Evolutionary conservation across 202 grass and related monocot genomes (phyloP).

Genomic region (Digitaria exilis): DNA sequence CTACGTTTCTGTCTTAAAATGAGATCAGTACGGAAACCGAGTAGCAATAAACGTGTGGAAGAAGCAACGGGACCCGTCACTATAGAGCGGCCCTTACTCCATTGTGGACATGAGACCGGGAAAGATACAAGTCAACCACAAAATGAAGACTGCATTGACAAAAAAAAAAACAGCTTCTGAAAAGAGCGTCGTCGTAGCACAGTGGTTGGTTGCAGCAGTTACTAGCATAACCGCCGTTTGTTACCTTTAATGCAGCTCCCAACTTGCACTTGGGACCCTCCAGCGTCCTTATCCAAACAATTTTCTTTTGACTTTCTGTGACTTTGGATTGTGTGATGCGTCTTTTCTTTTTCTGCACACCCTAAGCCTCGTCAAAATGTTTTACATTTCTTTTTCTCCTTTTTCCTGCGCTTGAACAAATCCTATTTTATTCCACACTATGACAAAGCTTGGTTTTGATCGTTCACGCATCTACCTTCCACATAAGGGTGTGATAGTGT

Average conservation of each 20-base stretch:
- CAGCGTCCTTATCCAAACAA: neutral
- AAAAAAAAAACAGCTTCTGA: neutral
- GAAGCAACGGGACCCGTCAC: neutral
- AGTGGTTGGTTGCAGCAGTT: neutral
- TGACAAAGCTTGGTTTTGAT: neutral
- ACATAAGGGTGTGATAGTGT: neutral
- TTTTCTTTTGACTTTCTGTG: neutral
- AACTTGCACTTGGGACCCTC: neutral
- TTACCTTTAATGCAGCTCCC: neutral
- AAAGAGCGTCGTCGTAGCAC: neutral
- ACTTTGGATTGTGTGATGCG: neutral
- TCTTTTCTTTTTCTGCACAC: neutral
- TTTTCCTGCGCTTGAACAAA: neutral
- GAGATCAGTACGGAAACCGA: neutral
- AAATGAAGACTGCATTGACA: neutral
- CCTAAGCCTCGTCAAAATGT: neutral
- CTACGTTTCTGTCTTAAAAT: neutral
- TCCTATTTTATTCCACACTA: neutral
- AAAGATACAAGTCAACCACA: neutral
- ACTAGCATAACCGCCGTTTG: neutral
- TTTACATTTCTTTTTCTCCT: neutral
- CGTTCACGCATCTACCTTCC: neutral
- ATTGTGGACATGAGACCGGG: neutral
- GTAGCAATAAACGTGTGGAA: neutral
- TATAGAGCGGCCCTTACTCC: neutral